Base-by-base conservation (phyloP, 2,329 filamentous ascomycete genomes). In the Penicillium brasilianum region DNA sequence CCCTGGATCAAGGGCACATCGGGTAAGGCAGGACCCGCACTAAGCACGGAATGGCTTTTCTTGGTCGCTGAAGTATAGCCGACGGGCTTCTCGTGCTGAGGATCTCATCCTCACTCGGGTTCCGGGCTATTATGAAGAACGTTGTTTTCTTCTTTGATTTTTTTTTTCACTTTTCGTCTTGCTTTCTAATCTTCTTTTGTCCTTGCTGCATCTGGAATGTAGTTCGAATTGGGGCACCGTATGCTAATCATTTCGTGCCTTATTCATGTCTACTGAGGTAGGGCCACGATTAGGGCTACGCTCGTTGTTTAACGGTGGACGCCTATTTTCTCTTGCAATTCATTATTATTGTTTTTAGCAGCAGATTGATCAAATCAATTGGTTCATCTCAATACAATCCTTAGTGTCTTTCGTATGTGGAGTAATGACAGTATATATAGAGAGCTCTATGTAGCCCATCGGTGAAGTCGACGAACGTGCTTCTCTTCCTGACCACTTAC, bases 1-100 rank as follows among this genome's bases (percentile, higher is more conserved):
- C 85, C 87, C 69, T 97, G 92, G 89, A 85, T 62, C 49, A 39
- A 59, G 20, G 50, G 86, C 16, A 32, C 22, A 41, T n/a, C 51
- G 1, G 80, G 83, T 49, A 82, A 83, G 41, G 75, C 76, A 51
- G 79, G 78, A 50, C 86, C 90, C 65, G 84, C 89, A 56, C 87
- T 90, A 54, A 96, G 92, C 79, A 81, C 88, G 55, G 84, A 84
- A 71, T 97, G 93, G 93, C 77, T 97, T 61, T 92, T 96, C 75
- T 87, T 97, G 83, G 88, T 88, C 65, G 95, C 96, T 88, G 93
- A 97, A 76, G 81, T 94, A 60, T 96, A 84, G 58, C 20, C 44
- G 18, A 16, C 18, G 11, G 30, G 30, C 22, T 43, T 43, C 20
- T 6, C 13, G 25, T 14, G 22, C 10, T 5, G 50, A 34, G n/a